A percentile compares a stretch with the other conserved stretches of the same genome.
phyloP scores from a whole-genome alignment of 1,284 basidiomycete species.

The Vanrija pseudolonga region DNA sequence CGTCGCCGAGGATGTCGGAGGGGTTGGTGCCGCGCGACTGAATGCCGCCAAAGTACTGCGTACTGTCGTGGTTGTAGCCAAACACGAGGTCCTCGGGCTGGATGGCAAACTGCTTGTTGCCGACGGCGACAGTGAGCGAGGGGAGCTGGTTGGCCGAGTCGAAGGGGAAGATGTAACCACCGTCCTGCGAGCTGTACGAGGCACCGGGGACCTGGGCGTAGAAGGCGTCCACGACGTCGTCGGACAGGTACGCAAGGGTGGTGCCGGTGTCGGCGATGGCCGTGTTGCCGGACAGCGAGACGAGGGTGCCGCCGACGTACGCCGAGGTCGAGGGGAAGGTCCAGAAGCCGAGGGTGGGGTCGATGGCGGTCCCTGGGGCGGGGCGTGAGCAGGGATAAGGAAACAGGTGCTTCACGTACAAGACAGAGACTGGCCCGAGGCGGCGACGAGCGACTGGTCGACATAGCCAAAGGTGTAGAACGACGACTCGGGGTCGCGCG shows the following conservation, averaged over 20 bases:
- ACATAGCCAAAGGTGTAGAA: conserved; percentile 64
- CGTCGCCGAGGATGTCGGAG: too few species aligned
- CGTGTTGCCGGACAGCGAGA: conserved; percentile 26
- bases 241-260: conserved; percentile 82
- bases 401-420: too few species aligned
- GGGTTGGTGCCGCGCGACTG: too few species aligned
- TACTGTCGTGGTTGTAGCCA: too few species aligned
- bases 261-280: conserved; percentile 70
- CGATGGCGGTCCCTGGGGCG: conserved; percentile 61
- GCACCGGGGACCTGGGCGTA: conserved; percentile 71
- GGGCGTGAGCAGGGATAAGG: too few species aligned
- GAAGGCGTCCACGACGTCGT: conserved; percentile 59
- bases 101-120: too few species aligned
- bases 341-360: conserved; percentile 42
- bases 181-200: too few species aligned
- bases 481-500: conserved; percentile 68
- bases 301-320: conserved; percentile 46
- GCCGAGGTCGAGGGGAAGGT: conserved; percentile 44
- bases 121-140: too few species aligned
- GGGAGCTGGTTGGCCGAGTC: too few species aligned
- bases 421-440: conserved; percentile 64
- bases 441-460: conserved; percentile 63
- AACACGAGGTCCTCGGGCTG: too few species aligned
- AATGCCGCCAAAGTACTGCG: too few species aligned
- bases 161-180: too few species aligned